Percentiles rank a stretch among this genome's conserved stretches.
phyloP scores from a whole-genome alignment of 2,329 filamentous ascomycete genomes.

The Thielaviopsis musarum region DNA sequence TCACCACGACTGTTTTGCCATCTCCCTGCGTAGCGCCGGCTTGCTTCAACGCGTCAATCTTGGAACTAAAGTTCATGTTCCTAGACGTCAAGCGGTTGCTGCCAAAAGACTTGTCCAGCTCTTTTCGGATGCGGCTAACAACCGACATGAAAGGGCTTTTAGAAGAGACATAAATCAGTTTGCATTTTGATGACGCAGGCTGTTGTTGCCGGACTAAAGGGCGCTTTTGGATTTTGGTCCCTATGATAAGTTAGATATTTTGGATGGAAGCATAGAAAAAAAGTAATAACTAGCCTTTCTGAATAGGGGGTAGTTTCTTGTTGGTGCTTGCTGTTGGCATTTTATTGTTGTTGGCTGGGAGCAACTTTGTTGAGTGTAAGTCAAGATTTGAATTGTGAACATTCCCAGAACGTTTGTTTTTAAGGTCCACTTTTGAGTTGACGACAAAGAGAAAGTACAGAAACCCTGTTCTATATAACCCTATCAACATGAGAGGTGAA shows the following conservation, averaged over 20 bases:
- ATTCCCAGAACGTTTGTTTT: no score
- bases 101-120: constrained; percentile 36
- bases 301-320: constrained; percentile 21
- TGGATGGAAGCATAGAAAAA: neutral
- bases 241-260: constrained; percentile 18
- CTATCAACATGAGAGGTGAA: no score
- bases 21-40: constrained; percentile 13
- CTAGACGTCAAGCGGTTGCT: constrained; percentile 16
- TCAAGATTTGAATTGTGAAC: neutral
- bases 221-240: constrained; percentile 32
- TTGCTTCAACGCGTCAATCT: constrained; percentile 23
- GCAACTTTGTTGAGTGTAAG: neutral
- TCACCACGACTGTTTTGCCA: constrained; percentile 32
- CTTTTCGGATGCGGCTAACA: constrained; percentile 46
- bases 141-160: constrained; percentile 51
- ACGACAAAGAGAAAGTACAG: neutral
- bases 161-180: constrained; percentile 46
- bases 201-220: constrained; percentile 26
- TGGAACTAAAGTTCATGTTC: constrained; percentile 27
- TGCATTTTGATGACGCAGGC: constrained; percentile 26
- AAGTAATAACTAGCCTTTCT: constrained; percentile 17
- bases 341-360: neutral
- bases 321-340: constrained; percentile 13
- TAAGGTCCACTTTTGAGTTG: neutral
- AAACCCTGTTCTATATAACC: neutral